Conservation (phyloP, 495 filamentous ascomycete species). For the Polyplosphaeria fusca region DNA sequence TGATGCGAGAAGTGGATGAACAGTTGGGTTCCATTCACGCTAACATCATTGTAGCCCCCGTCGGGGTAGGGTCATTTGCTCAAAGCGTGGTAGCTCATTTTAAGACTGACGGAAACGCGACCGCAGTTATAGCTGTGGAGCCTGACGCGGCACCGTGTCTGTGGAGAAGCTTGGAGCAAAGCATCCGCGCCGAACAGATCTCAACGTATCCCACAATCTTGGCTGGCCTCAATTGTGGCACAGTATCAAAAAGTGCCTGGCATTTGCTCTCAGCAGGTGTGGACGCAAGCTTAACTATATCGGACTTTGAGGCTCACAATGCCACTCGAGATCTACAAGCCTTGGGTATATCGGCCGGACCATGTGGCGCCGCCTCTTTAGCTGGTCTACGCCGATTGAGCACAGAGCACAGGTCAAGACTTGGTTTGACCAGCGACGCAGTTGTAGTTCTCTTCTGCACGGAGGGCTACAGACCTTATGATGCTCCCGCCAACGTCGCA, state of each 20-base stretch:
- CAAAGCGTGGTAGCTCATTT: constrained; percentile 59
- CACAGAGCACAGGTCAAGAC: constrained; percentile 28
- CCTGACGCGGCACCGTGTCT: constrained; percentile 62
- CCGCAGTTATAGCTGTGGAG: constrained; percentile 57
- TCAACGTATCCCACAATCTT: constrained; percentile 59
- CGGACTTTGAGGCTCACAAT: constrained; percentile 53
- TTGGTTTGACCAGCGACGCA: constrained; percentile 45
- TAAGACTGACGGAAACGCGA: constrained; percentile 42
- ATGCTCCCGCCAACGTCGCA: constrained; percentile 10
- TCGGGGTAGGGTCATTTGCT: constrained; percentile 64
- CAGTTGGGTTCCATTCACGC: constrained; percentile 44
- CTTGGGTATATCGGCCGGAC: constrained; percentile 52
- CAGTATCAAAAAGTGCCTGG: constrained; percentile 62
- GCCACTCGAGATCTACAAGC: constrained; percentile 51
- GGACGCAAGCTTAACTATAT: constrained; percentile 57
- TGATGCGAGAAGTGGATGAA: constrained; percentile 60
- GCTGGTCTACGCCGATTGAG: constrained; percentile 53
- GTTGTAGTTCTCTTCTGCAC: constrained; percentile 52
- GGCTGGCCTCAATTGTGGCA: constrained; percentile 67
- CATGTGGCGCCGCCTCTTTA: constrained; percentile 62
- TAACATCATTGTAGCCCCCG: constrained; percentile 53
- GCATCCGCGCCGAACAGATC: constrained; percentile 44
- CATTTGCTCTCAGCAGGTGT: constrained; percentile 52
- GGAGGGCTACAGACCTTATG: constrained; percentile 42
- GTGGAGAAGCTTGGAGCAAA: constrained; percentile 48